Base-by-base conservation (phyloP, 768 basidiomycete species). In the Naematelia encephala region DNA sequence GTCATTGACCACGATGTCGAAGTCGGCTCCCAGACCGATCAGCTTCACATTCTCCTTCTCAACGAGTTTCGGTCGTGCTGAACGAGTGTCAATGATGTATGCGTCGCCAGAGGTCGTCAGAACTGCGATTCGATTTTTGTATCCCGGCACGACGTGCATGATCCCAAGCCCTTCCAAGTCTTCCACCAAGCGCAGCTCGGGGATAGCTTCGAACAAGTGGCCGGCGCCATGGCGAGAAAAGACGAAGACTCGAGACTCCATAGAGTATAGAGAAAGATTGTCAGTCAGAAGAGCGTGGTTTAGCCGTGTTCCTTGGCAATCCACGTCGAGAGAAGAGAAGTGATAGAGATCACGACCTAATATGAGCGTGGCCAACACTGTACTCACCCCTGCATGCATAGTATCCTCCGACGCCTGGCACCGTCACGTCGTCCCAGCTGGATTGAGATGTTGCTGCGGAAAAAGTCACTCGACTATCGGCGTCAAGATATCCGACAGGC, bases 141-240 rank as follows among this genome's bases (percentile, higher is more conserved):
- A 53, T 3, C 64, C 68, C 3, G 59, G 8, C 10, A 64, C 19
- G 8, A 68, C 21, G 1, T 16, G 14, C n/a, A 54, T 14, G 13
- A 63, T 52, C 0, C 54, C 64, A 19, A 64, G 27, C 0, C 66
- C 71, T 47, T 73, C 71, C 1, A 73, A 42, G 11, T 64, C 68
- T 12, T 66, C 62, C 12, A 68, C 45, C 43, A 61, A 47, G 2
- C 42, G 19, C 0, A 60, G 51, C 4, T 49, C 14, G 16, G 26
- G 14, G 53, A 30, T 26, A 21, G 67, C 52, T 48, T 72, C 70
- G 30, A 69, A 59, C 0, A 68, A 57, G 23, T 58, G 62, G 12
- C 48, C 43, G 39, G 56, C 44, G 19, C 16, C 42, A 11, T 59
- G 59, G 27, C 13, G n/a, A 14, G 48, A 14, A 10, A 58, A 49